Evolutionary conservation across 2,329 filamentous ascomycete genomes (phyloP), one percentile per base, ranked within the genome.

Genomic region (Alternaria viburni): DNA sequence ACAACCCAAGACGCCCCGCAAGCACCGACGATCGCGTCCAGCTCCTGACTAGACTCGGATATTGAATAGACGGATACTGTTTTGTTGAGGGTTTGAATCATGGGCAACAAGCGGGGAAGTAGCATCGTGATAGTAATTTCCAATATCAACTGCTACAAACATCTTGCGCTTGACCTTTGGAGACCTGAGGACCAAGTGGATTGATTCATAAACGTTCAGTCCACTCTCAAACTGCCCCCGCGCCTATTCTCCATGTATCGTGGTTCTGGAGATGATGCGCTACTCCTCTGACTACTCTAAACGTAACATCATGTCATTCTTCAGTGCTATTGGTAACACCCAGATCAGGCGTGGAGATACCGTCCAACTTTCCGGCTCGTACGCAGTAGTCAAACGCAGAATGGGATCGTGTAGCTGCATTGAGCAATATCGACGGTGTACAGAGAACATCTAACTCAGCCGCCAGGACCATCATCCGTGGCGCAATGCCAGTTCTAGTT

Each of bases 181-280:
- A 11, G 36, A 41, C 32, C 5, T n/a, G 12, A 32, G 30, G 10
- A 21, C 3, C 13, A n/a, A n/a, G 12, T 13, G 26, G 4, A 2
- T 6, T 6, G 26, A n/a, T 21, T 54, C 10, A 57, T 17, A 65
- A 51, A 41, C 63, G 17, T 55, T 75, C 59, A 57, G 82, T 77
- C 70, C 85, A 87, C 0, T 67, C 70, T 21, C 83, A 66, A 28
- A 87, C 59, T 64, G 83, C 84, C 56, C 76, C 72, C 1, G 83
- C 84, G 1, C 85, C 85, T 3, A 79, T 71, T 57, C 85, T 75
- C 83, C 83, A 86, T 43, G 79, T 77, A 11, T 82, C 73, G 67
- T 87, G 85, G 59, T 87, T 86, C 70, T 87, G 84, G 47, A 87
- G 64, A 74, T 88, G 85, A 71, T 88, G 85, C 2, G 82, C 85